These are phyloP conservation scores for Aureobasidium sp. DNA, from an alignment of 2,329 filamentous ascomycete species.

Conservation along the genomic window DNA sequence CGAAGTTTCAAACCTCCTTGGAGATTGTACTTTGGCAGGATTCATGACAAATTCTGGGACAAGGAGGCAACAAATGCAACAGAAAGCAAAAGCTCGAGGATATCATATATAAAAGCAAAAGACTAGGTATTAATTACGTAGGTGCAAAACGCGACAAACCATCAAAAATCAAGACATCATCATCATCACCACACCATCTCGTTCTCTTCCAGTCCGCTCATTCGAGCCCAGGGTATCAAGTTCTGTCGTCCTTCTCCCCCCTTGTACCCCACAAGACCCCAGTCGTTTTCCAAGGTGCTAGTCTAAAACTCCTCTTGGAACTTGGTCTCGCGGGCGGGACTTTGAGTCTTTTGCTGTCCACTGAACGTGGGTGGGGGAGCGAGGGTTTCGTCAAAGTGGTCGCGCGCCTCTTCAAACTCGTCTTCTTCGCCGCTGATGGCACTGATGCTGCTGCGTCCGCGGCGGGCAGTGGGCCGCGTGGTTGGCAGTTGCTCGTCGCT, in stretches of 20 bases:
- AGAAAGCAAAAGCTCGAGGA: background rate
- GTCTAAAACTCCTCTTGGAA: slow-evolving; percentile 45
- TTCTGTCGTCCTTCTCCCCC: background rate
- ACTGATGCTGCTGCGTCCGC: slow-evolving; percentile 24
- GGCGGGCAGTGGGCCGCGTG: slow-evolving; percentile 15
- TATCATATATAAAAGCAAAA: background rate
- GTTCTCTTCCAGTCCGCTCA: background rate
- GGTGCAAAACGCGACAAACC: background rate
- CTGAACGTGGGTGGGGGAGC: slow-evolving; percentile 34
- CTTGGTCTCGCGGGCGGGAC: slow-evolving; percentile 48
- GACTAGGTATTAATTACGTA: slow-evolving; percentile 1
- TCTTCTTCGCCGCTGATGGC: slow-evolving; percentile 29
- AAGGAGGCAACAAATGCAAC: background rate
- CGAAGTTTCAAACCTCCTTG: background rate
- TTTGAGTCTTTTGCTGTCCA: slow-evolving; percentile 32
- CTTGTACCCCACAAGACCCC: background rate
- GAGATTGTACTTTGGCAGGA: too few species aligned
- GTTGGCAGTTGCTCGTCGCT: slow-evolving; percentile 20
- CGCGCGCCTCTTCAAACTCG: slow-evolving; percentile 45
- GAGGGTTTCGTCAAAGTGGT: slow-evolving; percentile 40
- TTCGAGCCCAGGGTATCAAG: background rate
- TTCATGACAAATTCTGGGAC: background rate
- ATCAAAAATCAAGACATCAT: background rate
- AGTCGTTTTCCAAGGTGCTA: background rate
- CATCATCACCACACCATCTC: background rate